A percentile compares a stretch with the other conserved stretches of the same genome.
Evolutionary conservation across 2,329 filamentous ascomycete species (phyloP).

Genomic region (Fusarium aywerte): DNA sequence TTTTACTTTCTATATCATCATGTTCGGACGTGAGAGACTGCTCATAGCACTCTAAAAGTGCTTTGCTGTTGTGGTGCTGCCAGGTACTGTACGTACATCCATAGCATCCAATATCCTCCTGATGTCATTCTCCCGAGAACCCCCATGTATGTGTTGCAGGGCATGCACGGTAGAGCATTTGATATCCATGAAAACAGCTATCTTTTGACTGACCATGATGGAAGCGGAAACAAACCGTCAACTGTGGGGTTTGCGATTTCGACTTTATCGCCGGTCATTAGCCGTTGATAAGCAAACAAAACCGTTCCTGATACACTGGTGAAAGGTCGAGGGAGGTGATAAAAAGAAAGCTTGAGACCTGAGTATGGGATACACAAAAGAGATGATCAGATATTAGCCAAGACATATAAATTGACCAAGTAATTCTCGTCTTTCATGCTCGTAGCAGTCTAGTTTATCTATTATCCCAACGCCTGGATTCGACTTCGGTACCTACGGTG

Average conservation of each 20-base stretch:
- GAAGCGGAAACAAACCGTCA: conserved; percentile 31
- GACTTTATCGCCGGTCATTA: conserved; percentile 11
- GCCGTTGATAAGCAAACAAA: conserved; percentile 6
- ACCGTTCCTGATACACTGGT: neutral
- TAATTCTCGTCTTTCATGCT: neutral
- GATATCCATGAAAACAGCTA: conserved; percentile 18
- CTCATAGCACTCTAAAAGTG: neutral
- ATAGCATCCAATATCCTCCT: conserved; percentile 6
- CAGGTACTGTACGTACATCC: neutral
- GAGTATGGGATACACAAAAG: too few species aligned
- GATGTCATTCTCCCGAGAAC: conserved; percentile 23
- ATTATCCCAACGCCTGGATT: neutral
- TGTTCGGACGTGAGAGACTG: neutral
- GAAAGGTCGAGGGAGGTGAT: neutral
- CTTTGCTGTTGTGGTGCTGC: neutral
- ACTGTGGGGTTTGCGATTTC: conserved; percentile 1
- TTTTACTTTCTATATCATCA: neutral
- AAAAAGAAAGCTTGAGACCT: neutral
- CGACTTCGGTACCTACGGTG: neutral
- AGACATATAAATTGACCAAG: neutral
- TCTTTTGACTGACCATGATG: neutral
- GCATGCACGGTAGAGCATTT: conserved; percentile 22
- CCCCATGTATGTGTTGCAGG: conserved; percentile 10
- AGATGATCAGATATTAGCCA: too few species aligned
- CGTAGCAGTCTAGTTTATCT: neutral